Base-by-base conservation (phyloP, 768 basidiomycete genomes). In the Lentinula aciculospora region DNA sequence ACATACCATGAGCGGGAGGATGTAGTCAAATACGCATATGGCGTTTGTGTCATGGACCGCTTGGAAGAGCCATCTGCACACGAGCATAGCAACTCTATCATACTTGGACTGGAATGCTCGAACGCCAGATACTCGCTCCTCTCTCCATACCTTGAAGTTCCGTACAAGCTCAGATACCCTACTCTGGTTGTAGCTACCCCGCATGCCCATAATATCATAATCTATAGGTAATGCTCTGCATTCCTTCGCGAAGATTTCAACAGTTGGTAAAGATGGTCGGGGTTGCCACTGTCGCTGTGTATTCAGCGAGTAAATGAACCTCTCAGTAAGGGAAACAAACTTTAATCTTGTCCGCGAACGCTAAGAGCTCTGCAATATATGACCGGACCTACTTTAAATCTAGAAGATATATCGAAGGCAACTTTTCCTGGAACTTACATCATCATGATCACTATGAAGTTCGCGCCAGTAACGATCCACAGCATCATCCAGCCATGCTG, bases 71-170 rank as follows among this genome's bases (percentile, higher is more conserved):
- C 90, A 93, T 64, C 84, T 86, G 74, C 88, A 89, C 34, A 89
- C 76, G 0, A 82, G 79, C 29, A 86, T 75, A 12, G 82, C 83
- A 65, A 85, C 81, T 64, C 86, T 86, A 65, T 95, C 92, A 63
- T 94, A 93, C n/a, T 81, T 85, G 0, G 91, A 94, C 64, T 91
- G 86, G 65, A 91, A 87, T 3, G 91, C 91, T 32, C 86, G 82
- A 25, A 84, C 81, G 3, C 92, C 91, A 19, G 90, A 82, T 4
- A 84, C 68, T 31, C 92, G 81, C 59, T 88, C 80, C 37, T 77
- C 75, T 31, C 89, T 79, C 92, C 89, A 92, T 19, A 75, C 67
- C 42, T 82, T 80, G 67, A 95, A 86, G 23, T 75, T 77, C 21
- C 78, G 70, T 1, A 88, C 83, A 4, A 92, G 78, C 51, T 84